Evolutionary conservation across 306 rosid species (phyloP), one percentile per base, ranked within the genome.

Genomic region (Corylus avellana): DNA sequence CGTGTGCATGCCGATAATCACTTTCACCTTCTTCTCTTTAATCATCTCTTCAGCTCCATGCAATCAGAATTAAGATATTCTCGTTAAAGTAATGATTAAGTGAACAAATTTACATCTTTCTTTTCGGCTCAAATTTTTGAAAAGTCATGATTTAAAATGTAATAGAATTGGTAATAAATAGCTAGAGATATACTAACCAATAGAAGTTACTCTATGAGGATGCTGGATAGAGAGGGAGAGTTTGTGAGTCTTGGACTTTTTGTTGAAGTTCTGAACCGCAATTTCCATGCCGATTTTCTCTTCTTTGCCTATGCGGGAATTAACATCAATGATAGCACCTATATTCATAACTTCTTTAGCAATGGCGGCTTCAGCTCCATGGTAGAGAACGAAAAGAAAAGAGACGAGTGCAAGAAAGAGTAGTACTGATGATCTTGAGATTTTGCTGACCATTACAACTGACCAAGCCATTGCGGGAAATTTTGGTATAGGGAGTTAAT

Each of bases 31-130:
- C 37, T 74, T 76, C 20, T 86, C 53, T 14, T 55, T 68, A 66
- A 84, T 84, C 32, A 88, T 55, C 48, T 88, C 79, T 61, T 85
- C 79, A 73, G 89, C 91, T 88, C 79, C 75, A 82, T 86, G 81
- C 75, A 82, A 67, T 25, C 29, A 78, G 55, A 59, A 75, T 20
- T 27, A 32, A 67, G 16, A 56, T 32, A 20, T 73, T 70, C 0
- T 3, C 0, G 0, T 37, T 37, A 37, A 37, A 37, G 0, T 37
- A 37, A 37, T 39, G 44, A 4, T 39, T 39, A 32, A 32, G 2
- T 32, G 35, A 32, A 0, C 2, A 32, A 32, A 32, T 32, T 32
- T 1, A 32, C 0, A 39, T 39, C 0, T 4, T 39, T 39, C 0
- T 39, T 0, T 39, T 0, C 3, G 4, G 4, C 6, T 4, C 2